Evolutionary conservation across 495 filamentous ascomycete species (phyloP).

Genomic region (Daldinia childiae): DNA sequence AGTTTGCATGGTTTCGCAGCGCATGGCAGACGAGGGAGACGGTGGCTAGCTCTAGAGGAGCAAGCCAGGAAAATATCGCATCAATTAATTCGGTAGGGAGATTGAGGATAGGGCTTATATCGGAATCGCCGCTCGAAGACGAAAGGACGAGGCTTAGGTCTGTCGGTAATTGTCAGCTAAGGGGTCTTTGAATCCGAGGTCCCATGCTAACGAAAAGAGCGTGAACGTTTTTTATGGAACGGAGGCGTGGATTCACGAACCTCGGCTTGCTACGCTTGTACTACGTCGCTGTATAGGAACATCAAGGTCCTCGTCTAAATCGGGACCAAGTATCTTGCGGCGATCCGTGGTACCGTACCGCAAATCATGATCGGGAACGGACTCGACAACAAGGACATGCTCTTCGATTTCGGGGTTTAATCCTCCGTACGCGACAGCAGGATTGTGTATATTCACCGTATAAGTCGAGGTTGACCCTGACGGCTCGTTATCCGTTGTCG

Average conservation of each 20-base stretch:
- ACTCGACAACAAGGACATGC: slow-evolving; percentile 31
- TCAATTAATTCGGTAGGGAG: slow-evolving; percentile 73
- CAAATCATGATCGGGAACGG: slow-evolving; percentile 38
- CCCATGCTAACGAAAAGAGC: slow-evolving; percentile 14
- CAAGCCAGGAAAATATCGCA: slow-evolving; percentile 68
- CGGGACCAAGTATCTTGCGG: slow-evolving; percentile 24
- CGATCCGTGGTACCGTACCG: slow-evolving; percentile 25
- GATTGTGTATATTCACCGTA: slow-evolving; percentile 39
- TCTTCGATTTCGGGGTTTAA: slow-evolving; percentile 45
- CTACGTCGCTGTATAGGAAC: slow-evolving; percentile 14
- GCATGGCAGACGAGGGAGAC: slow-evolving; percentile 65
- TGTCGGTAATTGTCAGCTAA: slow-evolving; percentile 31
- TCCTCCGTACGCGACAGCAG: slow-evolving; percentile 42
- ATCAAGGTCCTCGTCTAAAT: slow-evolving; percentile 23
- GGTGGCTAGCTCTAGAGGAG: slow-evolving; percentile 63
- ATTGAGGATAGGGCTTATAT: slow-evolving; percentile 46
- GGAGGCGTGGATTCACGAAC: slow-evolving; percentile 33
- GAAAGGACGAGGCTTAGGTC: slow-evolving; percentile 19
- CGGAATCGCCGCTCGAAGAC: slow-evolving; percentile 10
- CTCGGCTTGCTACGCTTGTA: slow-evolving; percentile 29
- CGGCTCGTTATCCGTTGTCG: slow-evolving; percentile 7
- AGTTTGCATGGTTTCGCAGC: slow-evolving; percentile 60
- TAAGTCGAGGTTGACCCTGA: slow-evolving; percentile 20
- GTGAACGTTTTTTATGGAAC: background rate
- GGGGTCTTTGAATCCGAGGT: slow-evolving; percentile 3